Evolutionary conservation across 768 basidiomycete species (phyloP), one percentile per base, ranked within the genome.

Genomic region (Amanita pallidorosea): DNA sequence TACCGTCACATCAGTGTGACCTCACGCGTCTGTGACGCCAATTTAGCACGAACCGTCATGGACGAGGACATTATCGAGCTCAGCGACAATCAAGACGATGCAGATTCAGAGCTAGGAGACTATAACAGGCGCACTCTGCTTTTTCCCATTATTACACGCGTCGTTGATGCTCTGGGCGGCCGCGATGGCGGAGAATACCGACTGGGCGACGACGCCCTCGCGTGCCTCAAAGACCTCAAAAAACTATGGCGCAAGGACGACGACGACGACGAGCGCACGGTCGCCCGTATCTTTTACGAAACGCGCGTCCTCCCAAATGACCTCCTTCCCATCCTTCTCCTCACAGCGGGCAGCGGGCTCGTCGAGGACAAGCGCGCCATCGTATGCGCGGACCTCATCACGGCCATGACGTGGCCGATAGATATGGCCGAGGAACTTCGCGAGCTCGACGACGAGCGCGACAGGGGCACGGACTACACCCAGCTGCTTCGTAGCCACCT

Each of bases 381-480:
- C 23, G 79, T 83, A 0, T 86, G 84, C 55, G 84, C 82, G 7
- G 96, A 98, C 62, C 71, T 99, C 20, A 83, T 98, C 63, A 88
- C 91, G 0, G 93, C 94, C 0, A 89, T 99, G 88, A 98, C 95
- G 1, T 99, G 96, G 96, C 96, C 96, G 0, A 95, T 99, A 49
- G 90, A 98, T 65, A 72, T 98, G 55, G 88, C 91, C 0, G 88
- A 90, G 59, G 96, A 98, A 66, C 72, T 99, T 55, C 88, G 86
- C 58, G 96, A 98, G 61, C 79, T 97, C 49, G 84, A 87, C 61
- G 88, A 92, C 40, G 88, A 85, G 35, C 57, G 80, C 17, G 88
- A 88, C 65, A 80, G 77, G 54, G 80, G 83, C 15, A 80, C 89
- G 13, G 96, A 99, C 63, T 98, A 93, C 65, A 91, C 91, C 0